Evolutionary conservation across 352 stramenopile species (phyloP).

Genomic region (Pythium myriotylum): DNA sequence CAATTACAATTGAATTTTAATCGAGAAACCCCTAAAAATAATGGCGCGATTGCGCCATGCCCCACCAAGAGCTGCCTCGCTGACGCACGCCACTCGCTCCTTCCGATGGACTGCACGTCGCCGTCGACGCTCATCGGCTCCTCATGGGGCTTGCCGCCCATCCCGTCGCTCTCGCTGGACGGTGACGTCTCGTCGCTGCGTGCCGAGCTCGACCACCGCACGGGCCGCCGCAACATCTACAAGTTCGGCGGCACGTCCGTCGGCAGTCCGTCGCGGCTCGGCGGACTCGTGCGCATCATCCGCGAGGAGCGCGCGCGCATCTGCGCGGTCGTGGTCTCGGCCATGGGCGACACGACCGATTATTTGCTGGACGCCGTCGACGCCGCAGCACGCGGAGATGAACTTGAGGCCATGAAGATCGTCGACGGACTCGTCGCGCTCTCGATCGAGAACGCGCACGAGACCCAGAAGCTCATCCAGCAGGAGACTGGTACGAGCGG

Average conservation of each 20-base stretch:
- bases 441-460: slow-evolving; percentile 69
- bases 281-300: slow-evolving; percentile 67
- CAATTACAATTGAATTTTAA: too few species aligned
- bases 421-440: slow-evolving; percentile 65
- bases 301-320: slow-evolving; percentile 58
- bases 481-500: slow-evolving; percentile 21
- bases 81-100: too few species aligned
- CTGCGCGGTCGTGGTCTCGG: slow-evolving; percentile 73
- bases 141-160: slow-evolving; percentile 40
- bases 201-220: slow-evolving; percentile 53
- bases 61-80: too few species aligned
- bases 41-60: too few species aligned
- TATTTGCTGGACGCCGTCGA: slow-evolving; percentile 67
- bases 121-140: slow-evolving; percentile 71
- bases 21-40: too few species aligned
- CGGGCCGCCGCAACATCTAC: slow-evolving; percentile 75
- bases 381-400: slow-evolving; percentile 56
- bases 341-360: slow-evolving; percentile 83
- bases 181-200: too few species aligned
- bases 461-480: slow-evolving; percentile 52
- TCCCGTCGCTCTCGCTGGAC: slow-evolving; percentile 41
- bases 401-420: slow-evolving; percentile 39
- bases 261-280: slow-evolving; percentile 61
- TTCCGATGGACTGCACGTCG: slow-evolving; percentile 83
- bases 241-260: slow-evolving; percentile 86